Conservation (phyloP, 768 basidiomycete species). For the Leccinum rimulosum region DNA sequence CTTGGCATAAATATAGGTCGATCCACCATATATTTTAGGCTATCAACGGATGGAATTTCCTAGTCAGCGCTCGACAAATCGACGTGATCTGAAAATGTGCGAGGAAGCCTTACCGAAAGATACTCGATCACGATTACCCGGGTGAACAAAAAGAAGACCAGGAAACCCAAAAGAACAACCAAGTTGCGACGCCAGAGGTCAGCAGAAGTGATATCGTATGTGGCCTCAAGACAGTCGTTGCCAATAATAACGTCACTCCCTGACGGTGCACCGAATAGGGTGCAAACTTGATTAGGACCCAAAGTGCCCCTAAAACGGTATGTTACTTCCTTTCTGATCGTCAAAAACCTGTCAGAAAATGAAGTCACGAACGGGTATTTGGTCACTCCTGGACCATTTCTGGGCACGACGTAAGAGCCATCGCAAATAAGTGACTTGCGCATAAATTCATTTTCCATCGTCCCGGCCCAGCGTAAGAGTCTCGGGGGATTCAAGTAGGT, state of each 20-base stretch:
- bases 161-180: slow-evolving; percentile 67
- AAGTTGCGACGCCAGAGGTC: slow-evolving; percentile 71
- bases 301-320: slow-evolving; percentile 41
- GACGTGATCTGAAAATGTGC: background rate
- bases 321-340: slow-evolving; percentile 4
- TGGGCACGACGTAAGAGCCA: slow-evolving; percentile 62
- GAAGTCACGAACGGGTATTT: slow-evolving; percentile 57
- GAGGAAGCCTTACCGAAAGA: slow-evolving; percentile 46
- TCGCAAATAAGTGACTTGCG: slow-evolving; percentile 62
- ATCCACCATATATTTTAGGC: slow-evolving; percentile 35
- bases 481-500: slow-evolving; percentile 76
- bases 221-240: slow-evolving; percentile 55
- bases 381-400: slow-evolving; percentile 52
- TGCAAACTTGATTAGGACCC: slow-evolving; percentile 75
- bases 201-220: slow-evolving; percentile 45
- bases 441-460: slow-evolving; percentile 87
- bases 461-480: slow-evolving; percentile 64
- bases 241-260: slow-evolving; percentile 61
- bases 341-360: background rate
- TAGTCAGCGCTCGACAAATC: background rate
- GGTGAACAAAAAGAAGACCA: slow-evolving; percentile 65
- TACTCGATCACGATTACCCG: slow-evolving; percentile 68
- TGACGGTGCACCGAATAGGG: slow-evolving; percentile 60
- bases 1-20: slow-evolving; percentile 58
- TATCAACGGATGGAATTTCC: slow-evolving; percentile 9